A percentile compares a stretch with the other conserved stretches of the same genome.
phyloP scores from a whole-genome alignment of 225 moss, liverwort and hornwort species.

The Anthoceros angustus region DNA sequence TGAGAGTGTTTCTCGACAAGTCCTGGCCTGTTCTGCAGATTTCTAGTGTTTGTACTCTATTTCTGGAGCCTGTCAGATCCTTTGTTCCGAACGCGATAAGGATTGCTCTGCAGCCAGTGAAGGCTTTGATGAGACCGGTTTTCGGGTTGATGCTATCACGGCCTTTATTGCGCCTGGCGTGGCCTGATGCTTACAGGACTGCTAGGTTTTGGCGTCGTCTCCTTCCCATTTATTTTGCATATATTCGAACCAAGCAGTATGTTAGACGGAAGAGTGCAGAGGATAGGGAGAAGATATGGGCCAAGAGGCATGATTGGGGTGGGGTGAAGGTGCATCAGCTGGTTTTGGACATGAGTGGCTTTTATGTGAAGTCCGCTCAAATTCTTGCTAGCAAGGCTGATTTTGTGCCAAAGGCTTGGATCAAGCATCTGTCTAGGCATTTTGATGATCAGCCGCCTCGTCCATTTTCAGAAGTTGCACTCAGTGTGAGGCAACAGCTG shows the following conservation, averaged over 20 bases:
- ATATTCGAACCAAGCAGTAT: conserved; percentile 83
- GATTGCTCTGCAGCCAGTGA: conserved; percentile 21
- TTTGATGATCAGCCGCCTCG: conserved; percentile 91
- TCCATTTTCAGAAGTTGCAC: conserved; percentile 65
- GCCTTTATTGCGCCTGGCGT: conserved; percentile 59
- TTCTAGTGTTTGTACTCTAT: background rate
- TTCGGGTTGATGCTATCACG: conserved; percentile 56
- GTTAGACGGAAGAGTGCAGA: conserved; percentile 39
- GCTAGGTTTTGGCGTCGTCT: conserved; percentile 83
- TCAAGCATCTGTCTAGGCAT: conserved; percentile 64
- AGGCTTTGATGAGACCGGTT: conserved; percentile 29
- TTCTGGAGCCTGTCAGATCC: background rate
- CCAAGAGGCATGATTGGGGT: conserved; percentile 93
- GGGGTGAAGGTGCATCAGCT: conserved; percentile 93
- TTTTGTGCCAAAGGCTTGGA: conserved; percentile 97
- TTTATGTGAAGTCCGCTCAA: conserved; percentile 99
- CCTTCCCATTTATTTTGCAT: conserved; percentile 87
- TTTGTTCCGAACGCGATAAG: background rate
- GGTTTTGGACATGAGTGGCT: conserved; percentile 98
- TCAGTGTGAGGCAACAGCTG: conserved; percentile 65
- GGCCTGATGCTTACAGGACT: conserved; percentile 83
- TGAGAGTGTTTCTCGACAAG: background rate
- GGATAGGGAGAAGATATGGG: conserved; percentile 55
- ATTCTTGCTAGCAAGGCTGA: conserved; percentile 98
- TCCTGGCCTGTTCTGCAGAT: background rate